These are phyloP conservation scores for Dunaliella primolecta DNA, from an alignment of 139 green algal species.

Conservation along the genomic window DNA sequence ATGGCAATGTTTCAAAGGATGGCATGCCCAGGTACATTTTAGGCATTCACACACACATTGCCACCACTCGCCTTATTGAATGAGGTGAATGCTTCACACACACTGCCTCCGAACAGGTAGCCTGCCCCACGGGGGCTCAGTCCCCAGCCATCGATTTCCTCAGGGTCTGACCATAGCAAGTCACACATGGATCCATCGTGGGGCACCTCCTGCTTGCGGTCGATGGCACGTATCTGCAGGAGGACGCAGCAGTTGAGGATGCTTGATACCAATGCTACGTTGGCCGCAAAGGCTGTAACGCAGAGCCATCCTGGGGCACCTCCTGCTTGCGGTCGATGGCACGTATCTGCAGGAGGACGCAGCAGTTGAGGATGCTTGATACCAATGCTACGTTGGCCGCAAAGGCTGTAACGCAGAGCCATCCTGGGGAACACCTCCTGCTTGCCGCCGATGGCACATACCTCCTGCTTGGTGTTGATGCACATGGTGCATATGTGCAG, in stretches of 20 bases:
- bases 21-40: no score
- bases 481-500: no score
- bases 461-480: no score
- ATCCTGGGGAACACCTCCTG: no score
- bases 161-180: conserved; percentile 94
- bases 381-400: no score
- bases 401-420: no score
- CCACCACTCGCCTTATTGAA: neutral
- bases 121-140: conserved; percentile 75
- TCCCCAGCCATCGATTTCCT: conserved; percentile 97
- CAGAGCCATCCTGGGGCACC: conserved; percentile 96
- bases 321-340: conserved; percentile 98
- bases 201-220: conserved; percentile 98
- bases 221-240: conserved; percentile 89
- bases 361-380: no score
- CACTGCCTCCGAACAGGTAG: conserved; percentile 90
- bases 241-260: neutral
- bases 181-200: conserved; percentile 99
- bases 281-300: no score
- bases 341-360: conserved; percentile 70
- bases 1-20: no score
- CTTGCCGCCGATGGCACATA: no score
- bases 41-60: no score
- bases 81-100: neutral
- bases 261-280: no score